Evolutionary conservation across 2,329 filamentous ascomycete species (phyloP), one percentile per base, ranked within the genome.

Genomic region (Phaeophleospora eucalypticola): DNA sequence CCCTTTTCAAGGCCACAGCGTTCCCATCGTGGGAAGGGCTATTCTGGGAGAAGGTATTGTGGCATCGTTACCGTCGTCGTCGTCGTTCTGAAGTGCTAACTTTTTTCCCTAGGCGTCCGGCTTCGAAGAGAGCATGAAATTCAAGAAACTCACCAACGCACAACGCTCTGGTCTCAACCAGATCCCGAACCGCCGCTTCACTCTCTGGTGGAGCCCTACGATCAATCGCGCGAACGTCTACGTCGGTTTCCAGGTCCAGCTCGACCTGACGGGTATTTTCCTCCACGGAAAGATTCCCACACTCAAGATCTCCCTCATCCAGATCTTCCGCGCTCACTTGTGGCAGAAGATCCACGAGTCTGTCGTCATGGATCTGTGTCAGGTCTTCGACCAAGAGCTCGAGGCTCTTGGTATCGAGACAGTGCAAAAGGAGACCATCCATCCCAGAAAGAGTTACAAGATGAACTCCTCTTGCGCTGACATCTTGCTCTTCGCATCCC

Each of bases 341-440:
- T 98, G 93, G 93, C 93, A 98, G 69, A 98, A 98, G 77, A 97
- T 98, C 38, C 94, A 98, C 69, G 93, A 98, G 70, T 94, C 87
- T 1, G 90, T 97, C 0, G 91, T 96, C 27, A 98, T 98, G 93
- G 93, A 98, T 76, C 71, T 98, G 63, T 97, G 93, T 60, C 94
- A 98, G 66, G 93, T 98, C 12, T 95, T 98, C 59, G 93, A 98
- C 58, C 91, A 97, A 64, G 93, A 98, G 66, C 74, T 98, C 36
- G 93, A 98, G 68, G 89, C 93, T 24, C 76, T 98, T 3, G 90
- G 90, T 29, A 96, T 98, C 48, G 93, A 98, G 70, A 94, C 89
- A 2, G 93, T 97, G 3, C 93, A 98, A 66, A 98, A 98, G 71
- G 93, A 98, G 73, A 97, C 93, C 0, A 98, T 98, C 49, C 93